Conservation (phyloP, 208 protist species). For the Acanthamoeba castellanii region DNA sequence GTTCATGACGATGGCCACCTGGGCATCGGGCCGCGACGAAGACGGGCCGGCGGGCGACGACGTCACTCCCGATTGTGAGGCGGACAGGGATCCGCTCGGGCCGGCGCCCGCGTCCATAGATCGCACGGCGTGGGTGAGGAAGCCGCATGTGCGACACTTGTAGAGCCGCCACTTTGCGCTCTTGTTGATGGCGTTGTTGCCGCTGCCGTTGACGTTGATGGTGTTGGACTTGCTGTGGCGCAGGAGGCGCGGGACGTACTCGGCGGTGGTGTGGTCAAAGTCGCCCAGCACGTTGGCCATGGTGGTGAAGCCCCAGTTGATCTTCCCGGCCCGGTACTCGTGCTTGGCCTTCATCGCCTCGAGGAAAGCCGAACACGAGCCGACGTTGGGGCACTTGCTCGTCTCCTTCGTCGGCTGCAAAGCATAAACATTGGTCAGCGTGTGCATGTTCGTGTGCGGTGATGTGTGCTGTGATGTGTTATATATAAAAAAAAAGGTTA, state of each 20-base stretch:
- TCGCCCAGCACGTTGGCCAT: constrained; percentile 80
- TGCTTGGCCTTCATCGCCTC: constrained; percentile 77
- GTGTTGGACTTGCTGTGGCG: neutral
- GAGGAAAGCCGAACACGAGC: constrained; percentile 44
- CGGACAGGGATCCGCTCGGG: neutral
- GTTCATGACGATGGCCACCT: constrained; percentile 46
- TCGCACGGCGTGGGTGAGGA: constrained; percentile 78
- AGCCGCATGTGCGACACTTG: constrained; percentile 81
- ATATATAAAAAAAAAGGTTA: neutral
- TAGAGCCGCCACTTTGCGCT: constrained; percentile 78
- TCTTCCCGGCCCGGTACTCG: constrained; percentile 55
- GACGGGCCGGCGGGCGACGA: neutral
- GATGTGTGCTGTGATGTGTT: neutral
- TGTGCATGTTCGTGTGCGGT: neutral
- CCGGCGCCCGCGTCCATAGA: neutral
- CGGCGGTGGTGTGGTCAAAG: constrained; percentile 73
- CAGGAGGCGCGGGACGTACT: constrained; percentile 29
- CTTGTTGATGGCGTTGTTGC: neutral
- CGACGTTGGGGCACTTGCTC: neutral
- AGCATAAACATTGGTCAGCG: neutral
- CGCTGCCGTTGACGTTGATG: neutral
- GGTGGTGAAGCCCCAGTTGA: constrained; percentile 78
- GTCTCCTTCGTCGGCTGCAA: neutral
- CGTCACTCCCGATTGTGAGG: neutral
- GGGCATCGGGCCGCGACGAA: neutral